phyloP scores from a whole-genome alignment of 2,329 filamentous ascomycete genomes.

The Davidsoniella neocaledoniae region DNA sequence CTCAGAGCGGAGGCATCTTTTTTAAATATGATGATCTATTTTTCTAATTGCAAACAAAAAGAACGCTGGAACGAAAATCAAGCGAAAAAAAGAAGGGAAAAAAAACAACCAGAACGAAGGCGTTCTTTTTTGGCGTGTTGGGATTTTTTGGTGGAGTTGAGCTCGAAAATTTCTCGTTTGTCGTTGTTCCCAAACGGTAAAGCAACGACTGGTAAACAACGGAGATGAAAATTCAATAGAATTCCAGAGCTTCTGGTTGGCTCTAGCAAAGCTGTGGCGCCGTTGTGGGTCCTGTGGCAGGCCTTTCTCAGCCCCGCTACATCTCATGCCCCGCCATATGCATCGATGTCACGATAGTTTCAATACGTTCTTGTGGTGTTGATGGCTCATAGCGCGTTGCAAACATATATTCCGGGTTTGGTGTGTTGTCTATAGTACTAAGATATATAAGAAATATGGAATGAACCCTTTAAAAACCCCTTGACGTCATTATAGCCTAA shows the following conservation, averaged over 20 bases:
- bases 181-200: neutral
- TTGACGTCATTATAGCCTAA: too few relatives aligned
- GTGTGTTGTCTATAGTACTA: too few relatives aligned
- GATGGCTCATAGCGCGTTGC: too few relatives aligned
- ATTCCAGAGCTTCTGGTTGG: slow-evolving; percentile 1
- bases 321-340: slow-evolving; percentile 1
- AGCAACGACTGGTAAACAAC: neutral
- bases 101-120: slow-evolving; percentile 1
- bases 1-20: slow-evolving; percentile 67
- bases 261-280: neutral
- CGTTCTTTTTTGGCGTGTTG: neutral
- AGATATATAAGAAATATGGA: neutral
- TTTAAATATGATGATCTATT: neutral
- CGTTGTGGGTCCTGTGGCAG: neutral
- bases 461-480: too few relatives aligned
- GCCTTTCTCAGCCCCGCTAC: neutral
- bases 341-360: neutral
- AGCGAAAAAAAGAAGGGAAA: neutral
- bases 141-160: slow-evolving; percentile 1
- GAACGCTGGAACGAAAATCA: neutral
- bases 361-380: too few relatives aligned
- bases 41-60: neutral
- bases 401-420: too few relatives aligned
- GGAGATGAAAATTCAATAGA: too few relatives aligned
- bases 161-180: slow-evolving; percentile 9